Evolutionary conservation across 345 rosid genomes (phyloP).

Genomic region (Eucalyptus marginata): DNA sequence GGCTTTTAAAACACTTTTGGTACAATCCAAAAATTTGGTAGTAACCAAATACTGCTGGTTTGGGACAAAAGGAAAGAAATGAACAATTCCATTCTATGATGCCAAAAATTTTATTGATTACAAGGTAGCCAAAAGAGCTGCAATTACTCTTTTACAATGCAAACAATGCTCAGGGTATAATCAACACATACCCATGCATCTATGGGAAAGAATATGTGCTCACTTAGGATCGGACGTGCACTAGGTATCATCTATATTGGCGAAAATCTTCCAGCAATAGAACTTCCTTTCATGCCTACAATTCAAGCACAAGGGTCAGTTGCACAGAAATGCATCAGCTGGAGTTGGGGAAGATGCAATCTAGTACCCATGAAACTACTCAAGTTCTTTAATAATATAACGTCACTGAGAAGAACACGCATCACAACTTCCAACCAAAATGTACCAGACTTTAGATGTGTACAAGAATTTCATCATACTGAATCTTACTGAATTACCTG

Average conservation of each 20-base stretch:
- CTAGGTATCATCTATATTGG: not conserved
- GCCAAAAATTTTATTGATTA: not conserved
- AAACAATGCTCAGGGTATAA: not conserved
- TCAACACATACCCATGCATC: not conserved
- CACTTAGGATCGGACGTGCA: not conserved
- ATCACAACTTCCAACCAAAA: not conserved
- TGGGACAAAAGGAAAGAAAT: not conserved
- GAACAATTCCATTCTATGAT: not conserved
- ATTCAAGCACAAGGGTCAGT: not conserved
- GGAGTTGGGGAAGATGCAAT: not conserved
- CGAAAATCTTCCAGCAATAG: not conserved
- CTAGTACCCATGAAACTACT: not conserved
- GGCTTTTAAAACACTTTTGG: not conserved
- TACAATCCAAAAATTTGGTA: not conserved
- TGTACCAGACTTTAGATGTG: not conserved
- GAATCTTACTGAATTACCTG: not conserved
- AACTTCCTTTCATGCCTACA: not conserved
- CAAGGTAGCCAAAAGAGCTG: not conserved
- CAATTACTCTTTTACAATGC: not conserved
- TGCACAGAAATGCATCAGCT: not conserved
- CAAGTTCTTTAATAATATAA: not conserved
- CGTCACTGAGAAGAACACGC: not conserved
- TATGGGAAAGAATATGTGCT: not conserved
- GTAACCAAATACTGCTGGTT: not conserved
- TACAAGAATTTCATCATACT: not conserved